Evolutionary conservation across 2,329 filamentous ascomycete genomes (phyloP), one percentile per base, ranked within the genome.

Genomic region (Cucurbitaria berberidis): DNA sequence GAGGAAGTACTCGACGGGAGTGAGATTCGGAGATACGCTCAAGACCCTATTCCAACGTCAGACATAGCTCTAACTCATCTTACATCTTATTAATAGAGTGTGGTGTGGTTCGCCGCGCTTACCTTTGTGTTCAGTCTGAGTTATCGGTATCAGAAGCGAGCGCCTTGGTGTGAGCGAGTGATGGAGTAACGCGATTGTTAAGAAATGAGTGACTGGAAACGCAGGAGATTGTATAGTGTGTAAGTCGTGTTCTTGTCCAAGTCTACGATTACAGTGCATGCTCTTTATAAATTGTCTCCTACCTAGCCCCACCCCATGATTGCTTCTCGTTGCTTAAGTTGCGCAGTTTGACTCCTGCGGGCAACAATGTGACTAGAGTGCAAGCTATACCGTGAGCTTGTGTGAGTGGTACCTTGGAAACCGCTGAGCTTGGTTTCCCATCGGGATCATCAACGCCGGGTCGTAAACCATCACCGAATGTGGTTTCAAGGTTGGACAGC

Each of bases 331-430:
- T 50, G 21, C 44, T 40, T 39, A 22, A 18, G 45, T 45, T 29
- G 29, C 19, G 41, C 39, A 45, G 55, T 66, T 65, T 68, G 60
- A 62, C 46, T 45, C 30, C 36, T 51, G 45, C 19, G 52, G 43
- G 35, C 34, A 50, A 50, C 29, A 26, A 57, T 51, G 45, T 52
- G 56, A 56, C 50, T 55, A 48, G 38, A 47, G 48, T 44, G 29
- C 47, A 38, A 55, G 26, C 45, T 29, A 40, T 32, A 50, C 27
- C 19, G 22, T 42, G 36, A 45, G 43, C 39, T 50, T 61, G 59
- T 52, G 57, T 60, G 45, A 64, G 60, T 63, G 40, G 40, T 30
- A 45, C 48, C 21, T 48, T 57, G 51, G 39, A 36, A 51, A 48
- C 47, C 51, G 21, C 40, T 42, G 27, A 39, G 36, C 39, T 32